Base-by-base conservation (phyloP, 306 rosid species). In the Adenanthera pavonina region DNA sequence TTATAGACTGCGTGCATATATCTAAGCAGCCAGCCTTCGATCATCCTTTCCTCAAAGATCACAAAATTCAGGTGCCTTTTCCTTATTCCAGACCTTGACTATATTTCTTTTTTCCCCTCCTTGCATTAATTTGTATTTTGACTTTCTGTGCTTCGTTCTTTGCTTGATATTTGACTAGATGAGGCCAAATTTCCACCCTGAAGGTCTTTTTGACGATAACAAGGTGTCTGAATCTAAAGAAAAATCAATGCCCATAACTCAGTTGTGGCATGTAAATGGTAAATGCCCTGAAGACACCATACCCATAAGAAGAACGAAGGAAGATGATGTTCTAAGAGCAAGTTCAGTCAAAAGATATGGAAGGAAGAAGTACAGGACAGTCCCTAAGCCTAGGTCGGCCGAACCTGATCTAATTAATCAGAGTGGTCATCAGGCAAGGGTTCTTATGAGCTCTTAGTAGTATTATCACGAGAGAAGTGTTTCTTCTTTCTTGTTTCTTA, bases 21-120 rank as follows among this genome's bases (percentile, higher is more conserved):
- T 89, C 99, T 69, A 89, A 91, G 51, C 99, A 96, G 65, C 97
- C 98, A 17, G 99, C 99, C 65, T 94, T 96, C 82, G 99, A 96
- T 80, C 99, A 96, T 76, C 99, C 99, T 73, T 94, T 54, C 75
- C 97, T 96, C 81, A 96, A 92, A 85, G 99, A 96, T 81, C 99
- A 96, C 88, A 92, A 96, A 89, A 91, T 96, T 76, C 99, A 91
- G 97, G 96, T 90, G 1, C 75, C 43, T 66, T 83, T 46, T 76
- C 74, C 78, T 80, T 71, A 48, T 35, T 75, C 80, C 54, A 78
- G 73, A 77, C 81, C 76, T 82, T 60, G 4, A 10, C 74, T 3
- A 2, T 48, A 1, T 15, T 56, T 30, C 3, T 44, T 35, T 30
- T 20, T 30, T 40, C 2, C 15, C 2, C 6, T 30, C 11, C 52